A percentile compares a stretch with the other conserved stretches of the same genome.
phyloP scores from a whole-genome alignment of 177 flowering plant species.

The Tripterygium wilfordii region DNA sequence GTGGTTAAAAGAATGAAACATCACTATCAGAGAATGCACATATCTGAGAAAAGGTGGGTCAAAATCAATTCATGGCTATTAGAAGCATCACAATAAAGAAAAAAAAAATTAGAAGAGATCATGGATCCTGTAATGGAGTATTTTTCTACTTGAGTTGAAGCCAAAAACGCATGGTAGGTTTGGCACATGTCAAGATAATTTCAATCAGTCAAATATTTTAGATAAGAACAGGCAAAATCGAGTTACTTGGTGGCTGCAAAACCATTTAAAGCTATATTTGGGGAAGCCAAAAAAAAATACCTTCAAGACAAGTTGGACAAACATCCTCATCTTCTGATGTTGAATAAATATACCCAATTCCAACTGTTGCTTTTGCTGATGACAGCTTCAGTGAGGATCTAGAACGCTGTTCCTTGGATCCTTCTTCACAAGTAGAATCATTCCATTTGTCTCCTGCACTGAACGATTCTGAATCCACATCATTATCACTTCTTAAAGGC shows the following conservation, averaged over 20 bases:
- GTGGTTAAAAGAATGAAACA: too few relatives aligned
- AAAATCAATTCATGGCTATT: too few relatives aligned
- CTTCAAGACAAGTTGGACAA: constrained; percentile 95
- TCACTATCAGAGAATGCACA: too few relatives aligned
- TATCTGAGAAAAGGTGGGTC: too few relatives aligned
- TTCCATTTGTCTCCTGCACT: constrained; percentile 47
- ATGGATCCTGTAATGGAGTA: too few relatives aligned
- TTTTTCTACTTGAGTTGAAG: too few relatives aligned
- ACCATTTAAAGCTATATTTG: not conserved
- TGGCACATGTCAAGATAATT: too few relatives aligned
- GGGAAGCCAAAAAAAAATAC: constrained; percentile 33
- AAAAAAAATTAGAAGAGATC: too few relatives aligned
- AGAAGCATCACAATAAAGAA: too few relatives aligned
- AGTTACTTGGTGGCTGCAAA: not conserved
- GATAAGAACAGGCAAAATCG: too few relatives aligned
- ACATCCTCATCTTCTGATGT: constrained; percentile 89
- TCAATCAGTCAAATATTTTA: too few relatives aligned
- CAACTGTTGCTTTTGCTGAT: constrained; percentile 29
- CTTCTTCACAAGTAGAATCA: constrained; percentile 41
- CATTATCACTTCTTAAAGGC: constrained; percentile 60
- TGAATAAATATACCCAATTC: constrained; percentile 39
- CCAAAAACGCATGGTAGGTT: too few relatives aligned
- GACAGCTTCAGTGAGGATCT: constrained; percentile 46
- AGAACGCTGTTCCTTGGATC: constrained; percentile 35
- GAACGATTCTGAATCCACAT: constrained; percentile 34